phyloP scores from a whole-genome alignment of 2,329 filamentous ascomycete genomes.

The Aspergillus sp. region DNA sequence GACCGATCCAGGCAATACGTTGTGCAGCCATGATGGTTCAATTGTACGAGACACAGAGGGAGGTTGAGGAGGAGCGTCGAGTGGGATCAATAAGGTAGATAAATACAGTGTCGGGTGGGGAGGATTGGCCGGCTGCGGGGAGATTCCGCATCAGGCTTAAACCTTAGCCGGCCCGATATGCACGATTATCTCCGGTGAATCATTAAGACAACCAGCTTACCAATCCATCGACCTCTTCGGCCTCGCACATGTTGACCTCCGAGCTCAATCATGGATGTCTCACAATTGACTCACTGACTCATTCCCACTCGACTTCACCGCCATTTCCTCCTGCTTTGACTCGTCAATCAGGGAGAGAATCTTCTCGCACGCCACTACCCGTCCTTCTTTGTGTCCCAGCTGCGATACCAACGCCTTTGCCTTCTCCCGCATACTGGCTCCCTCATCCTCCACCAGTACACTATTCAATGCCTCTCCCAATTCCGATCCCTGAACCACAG shows the following conservation, averaged over 20 bases:
- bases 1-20: slow-evolving; percentile 72
- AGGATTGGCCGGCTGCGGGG: background rate
- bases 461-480: slow-evolving; percentile 24
- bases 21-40: slow-evolving; percentile 24
- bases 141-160: background rate
- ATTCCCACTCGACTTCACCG: background rate
- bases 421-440: slow-evolving; percentile 3
- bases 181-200: background rate
- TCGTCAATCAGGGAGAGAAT: slow-evolving; percentile 6
- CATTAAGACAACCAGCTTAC: background rate
- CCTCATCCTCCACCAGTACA: slow-evolving; percentile 10
- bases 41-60: background rate
- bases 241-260: too few relatives aligned
- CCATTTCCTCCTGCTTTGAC: background rate
- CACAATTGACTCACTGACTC: background rate
- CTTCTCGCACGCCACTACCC: slow-evolving; percentile 21
- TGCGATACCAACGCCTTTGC: slow-evolving; percentile 9
- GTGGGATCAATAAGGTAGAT: background rate
- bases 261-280: too few relatives aligned
- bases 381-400: slow-evolving; percentile 14
- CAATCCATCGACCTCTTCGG: background rate
- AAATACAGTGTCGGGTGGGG: background rate
- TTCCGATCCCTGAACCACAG: slow-evolving; percentile 25
- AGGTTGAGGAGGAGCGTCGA: background rate
- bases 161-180: background rate